A percentile compares a stretch with the other conserved stretches of the same genome.
phyloP scores from a whole-genome alignment of 2,329 filamentous ascomycete species.

The Talaromyces piceae region DNA sequence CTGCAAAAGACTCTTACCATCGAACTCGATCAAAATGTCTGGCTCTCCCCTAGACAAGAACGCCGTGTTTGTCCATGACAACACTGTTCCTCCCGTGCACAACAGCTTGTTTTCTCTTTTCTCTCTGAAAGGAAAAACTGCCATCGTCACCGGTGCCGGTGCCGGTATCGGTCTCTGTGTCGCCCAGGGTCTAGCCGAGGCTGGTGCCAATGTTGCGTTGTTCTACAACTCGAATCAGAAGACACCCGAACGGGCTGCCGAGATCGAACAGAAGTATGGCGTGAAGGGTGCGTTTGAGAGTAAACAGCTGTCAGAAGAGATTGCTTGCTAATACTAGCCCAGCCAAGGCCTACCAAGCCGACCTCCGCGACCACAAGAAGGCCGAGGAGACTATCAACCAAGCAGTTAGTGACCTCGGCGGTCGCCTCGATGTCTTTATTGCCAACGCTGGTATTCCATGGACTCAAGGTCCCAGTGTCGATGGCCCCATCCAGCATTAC shows the following conservation, averaged over 20 bases:
- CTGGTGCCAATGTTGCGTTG: slow-evolving; percentile 63
- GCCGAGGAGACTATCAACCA: slow-evolving; percentile 36
- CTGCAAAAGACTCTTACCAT: slow-evolving; percentile 6
- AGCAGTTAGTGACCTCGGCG: slow-evolving; percentile 57
- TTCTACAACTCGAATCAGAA: slow-evolving; percentile 66
- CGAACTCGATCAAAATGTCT: slow-evolving; percentile 21
- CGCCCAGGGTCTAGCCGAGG: slow-evolving; percentile 59
- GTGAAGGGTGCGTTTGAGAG: slow-evolving; percentile 52
- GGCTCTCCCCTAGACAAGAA: slow-evolving; percentile 28
- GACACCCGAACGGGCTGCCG: slow-evolving; percentile 53
- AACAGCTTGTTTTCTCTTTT: slow-evolving; percentile 56
- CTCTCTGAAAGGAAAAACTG: slow-evolving; percentile 62
- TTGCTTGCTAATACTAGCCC: slow-evolving; percentile 7
- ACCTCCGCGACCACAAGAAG: slow-evolving; percentile 36
- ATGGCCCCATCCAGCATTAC: slow-evolving; percentile 58
- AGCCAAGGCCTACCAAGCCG: slow-evolving; percentile 45
- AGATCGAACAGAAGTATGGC: slow-evolving; percentile 58
- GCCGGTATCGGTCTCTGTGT: slow-evolving; percentile 62
- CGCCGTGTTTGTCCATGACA: slow-evolving; percentile 51
- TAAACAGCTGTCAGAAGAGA: background rate
- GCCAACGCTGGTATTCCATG: slow-evolving; percentile 72
- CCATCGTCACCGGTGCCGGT: slow-evolving; percentile 62
- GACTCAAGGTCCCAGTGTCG: slow-evolving; percentile 60
- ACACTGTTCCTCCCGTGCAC: slow-evolving; percentile 39
- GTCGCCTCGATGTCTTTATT: slow-evolving; percentile 68